Evolutionary conservation across 148 eudicot genomes (phyloP).

Genomic region (Heliamphora exappendiculata): DNA sequence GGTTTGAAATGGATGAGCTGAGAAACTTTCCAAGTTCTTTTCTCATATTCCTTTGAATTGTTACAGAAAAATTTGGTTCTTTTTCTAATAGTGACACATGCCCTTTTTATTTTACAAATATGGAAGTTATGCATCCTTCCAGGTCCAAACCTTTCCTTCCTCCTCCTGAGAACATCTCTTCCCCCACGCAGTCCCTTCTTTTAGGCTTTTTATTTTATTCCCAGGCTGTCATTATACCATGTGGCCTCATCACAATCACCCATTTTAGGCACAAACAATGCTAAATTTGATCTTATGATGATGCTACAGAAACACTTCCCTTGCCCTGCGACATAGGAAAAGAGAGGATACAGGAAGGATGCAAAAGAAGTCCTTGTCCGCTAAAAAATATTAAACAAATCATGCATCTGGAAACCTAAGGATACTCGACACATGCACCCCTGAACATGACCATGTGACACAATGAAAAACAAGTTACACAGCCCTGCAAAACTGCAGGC

Average conservation of each 20-base stretch:
- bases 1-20: neutral
- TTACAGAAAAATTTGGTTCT: too few relatives aligned
- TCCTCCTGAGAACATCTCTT: neutral
- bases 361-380: neutral
- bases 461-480: too few relatives aligned
- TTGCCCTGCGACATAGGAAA: neutral
- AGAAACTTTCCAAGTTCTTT: neutral
- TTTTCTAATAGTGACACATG: too few relatives aligned
- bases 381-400: neutral
- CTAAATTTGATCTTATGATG: too few relatives aligned
- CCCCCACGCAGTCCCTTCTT: neutral
- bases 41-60: neutral
- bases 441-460: too few relatives aligned
- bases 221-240: neutral
- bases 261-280: neutral
- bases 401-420: too few relatives aligned
- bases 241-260: neutral
- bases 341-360: neutral
- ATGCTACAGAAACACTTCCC: neutral
- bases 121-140: neutral
- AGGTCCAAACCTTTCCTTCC: neutral
- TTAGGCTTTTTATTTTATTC: neutral
- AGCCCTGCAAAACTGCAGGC: too few relatives aligned
- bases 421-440: too few relatives aligned
- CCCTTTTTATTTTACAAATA: too few relatives aligned